phyloP scores from a whole-genome alignment of 2,329 filamentous ascomycete genomes.

The Allantophomopsis lycopodina region DNA sequence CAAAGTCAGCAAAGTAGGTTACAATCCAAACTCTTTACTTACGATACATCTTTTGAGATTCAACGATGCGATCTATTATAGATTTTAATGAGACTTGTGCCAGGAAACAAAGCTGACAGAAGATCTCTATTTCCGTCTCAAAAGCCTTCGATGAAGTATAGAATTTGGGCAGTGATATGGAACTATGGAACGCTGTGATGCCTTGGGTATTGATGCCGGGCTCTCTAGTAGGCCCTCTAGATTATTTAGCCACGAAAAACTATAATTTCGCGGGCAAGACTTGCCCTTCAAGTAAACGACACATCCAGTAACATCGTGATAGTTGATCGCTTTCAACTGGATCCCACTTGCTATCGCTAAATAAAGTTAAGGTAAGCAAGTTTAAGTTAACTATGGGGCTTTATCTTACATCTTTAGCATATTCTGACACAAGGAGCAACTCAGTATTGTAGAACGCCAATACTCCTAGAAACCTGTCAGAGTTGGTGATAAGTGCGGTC shows the following conservation, averaged over 20 bases:
- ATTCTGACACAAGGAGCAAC: not conserved
- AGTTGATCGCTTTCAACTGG: not conserved
- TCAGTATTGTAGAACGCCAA: not conserved
- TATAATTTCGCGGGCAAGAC: not conserved
- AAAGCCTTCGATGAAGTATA: not conserved
- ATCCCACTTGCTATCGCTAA: constrained; percentile 1
- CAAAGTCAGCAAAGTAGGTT: not conserved
- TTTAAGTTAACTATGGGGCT: no score
- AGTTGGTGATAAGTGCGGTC: not conserved
- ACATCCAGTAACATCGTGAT: no score
- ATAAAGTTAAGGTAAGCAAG: no score
- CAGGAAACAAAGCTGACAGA: constrained; percentile 1
- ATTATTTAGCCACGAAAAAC: not conserved
- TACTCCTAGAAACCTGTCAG: not conserved
- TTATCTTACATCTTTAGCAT: not conserved
- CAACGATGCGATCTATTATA: not conserved
- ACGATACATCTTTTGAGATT: no score
- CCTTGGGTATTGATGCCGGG: not conserved
- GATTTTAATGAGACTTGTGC: constrained; percentile 1
- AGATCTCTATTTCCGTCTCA: not conserved
- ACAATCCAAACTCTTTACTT: not conserved
- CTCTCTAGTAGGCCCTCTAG: constrained; percentile 1
- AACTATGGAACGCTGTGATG: not conserved
- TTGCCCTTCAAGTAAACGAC: constrained; percentile 1
- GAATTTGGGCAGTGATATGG: not conserved